Conservation (phyloP, 208 protist genomes). For the Giardia duodenalis region DNA sequence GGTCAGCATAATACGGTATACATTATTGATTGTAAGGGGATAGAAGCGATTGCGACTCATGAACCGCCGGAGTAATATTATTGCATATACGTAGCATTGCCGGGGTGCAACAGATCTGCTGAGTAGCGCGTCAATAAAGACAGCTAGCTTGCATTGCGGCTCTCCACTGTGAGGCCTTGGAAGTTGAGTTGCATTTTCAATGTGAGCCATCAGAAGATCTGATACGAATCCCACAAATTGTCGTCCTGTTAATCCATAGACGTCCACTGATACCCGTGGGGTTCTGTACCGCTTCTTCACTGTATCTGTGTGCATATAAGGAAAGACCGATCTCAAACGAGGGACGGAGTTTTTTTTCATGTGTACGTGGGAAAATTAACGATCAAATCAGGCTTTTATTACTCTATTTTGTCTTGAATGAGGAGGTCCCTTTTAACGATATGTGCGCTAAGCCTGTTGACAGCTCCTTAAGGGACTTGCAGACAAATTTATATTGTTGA, state of each 20-base stretch:
- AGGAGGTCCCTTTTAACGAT: too few relatives aligned
- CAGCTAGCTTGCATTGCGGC: neutral
- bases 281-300: too few relatives aligned
- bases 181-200: neutral
- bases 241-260: neutral
- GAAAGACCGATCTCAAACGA: too few relatives aligned
- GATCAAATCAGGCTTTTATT: too few relatives aligned
- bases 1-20: neutral
- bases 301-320: too few relatives aligned
- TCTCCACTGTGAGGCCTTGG: neutral
- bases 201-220: neutral
- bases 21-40: neutral
- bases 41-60: neutral
- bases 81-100: neutral
- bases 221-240: neutral
- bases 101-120: neutral
- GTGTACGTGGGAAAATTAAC: too few relatives aligned
- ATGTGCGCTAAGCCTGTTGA: too few relatives aligned
- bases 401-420: too few relatives aligned
- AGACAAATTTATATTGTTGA: neutral
- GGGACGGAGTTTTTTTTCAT: too few relatives aligned
- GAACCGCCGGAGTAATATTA: neutral
- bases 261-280: neutral
- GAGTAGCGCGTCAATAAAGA: neutral
- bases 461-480: too few relatives aligned